Percentiles rank a stretch among this genome's conserved stretches.
These are phyloP conservation scores for Sugiyamaella marilandica DNA, from an alignment of 805 yeast genomes.

Conservation along the genomic window DNA sequence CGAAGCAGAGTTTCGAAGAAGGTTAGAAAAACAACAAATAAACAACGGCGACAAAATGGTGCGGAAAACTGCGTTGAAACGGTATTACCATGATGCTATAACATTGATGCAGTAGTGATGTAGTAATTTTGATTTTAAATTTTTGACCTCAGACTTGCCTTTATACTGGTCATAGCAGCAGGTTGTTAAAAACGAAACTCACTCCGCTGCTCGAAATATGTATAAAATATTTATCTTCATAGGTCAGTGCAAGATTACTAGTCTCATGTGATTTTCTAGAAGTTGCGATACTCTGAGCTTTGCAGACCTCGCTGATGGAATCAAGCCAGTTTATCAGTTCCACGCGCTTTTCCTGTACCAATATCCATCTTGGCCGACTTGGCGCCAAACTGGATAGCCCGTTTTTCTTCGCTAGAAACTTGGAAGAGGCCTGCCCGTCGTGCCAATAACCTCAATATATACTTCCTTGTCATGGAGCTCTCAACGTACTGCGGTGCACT, in stretches of 20 bases:
- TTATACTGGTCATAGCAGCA: background rate
- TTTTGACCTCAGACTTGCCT: conserved; percentile 11
- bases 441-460: conserved; percentile 61
- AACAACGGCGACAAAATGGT: too few relatives aligned
- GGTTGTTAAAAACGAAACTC: background rate
- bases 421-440: conserved; percentile 38
- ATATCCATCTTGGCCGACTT: conserved; percentile 89
- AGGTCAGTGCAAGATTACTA: background rate
- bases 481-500: background rate
- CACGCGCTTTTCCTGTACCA: conserved; percentile 70
- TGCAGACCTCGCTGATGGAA: background rate
- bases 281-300: too few relatives aligned
- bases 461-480: conserved; percentile 40
- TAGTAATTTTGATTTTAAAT: background rate
- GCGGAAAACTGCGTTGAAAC: too few relatives aligned
- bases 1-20: too few relatives aligned
- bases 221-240: too few relatives aligned
- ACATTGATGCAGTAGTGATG: background rate
- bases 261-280: background rate
- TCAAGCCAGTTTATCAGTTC: conserved; percentile 45
- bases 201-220: too few relatives aligned
- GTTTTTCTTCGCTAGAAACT: conserved; percentile 71
- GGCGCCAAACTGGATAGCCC: conserved; percentile 97
- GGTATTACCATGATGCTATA: too few relatives aligned
- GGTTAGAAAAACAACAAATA: too few relatives aligned